Conservation (phyloP, 1,284 basidiomycete species). For the Rhodotorula sp. region DNA sequence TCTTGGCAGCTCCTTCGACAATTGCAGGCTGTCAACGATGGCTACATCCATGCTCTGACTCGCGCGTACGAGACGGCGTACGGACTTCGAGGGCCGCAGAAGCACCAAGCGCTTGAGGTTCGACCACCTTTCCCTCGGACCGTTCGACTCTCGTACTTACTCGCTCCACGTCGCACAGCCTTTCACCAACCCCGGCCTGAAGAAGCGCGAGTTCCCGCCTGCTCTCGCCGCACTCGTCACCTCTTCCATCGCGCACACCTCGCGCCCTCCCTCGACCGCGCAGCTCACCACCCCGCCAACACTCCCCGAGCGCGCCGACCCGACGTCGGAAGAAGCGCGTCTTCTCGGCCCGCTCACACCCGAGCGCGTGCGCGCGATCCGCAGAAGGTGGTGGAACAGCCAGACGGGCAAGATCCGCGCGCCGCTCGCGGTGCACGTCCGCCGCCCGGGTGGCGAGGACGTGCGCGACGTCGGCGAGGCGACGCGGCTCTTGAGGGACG, state of each 20-base stretch:
- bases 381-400: conserved; percentile 64
- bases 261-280: conserved; percentile 54
- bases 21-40: conserved; percentile 62
- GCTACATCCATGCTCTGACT: conserved; percentile 60
- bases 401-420: conserved; percentile 59
- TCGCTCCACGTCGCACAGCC: conserved; percentile 52
- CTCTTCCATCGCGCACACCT: conserved; percentile 57
- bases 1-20: conserved; percentile 59
- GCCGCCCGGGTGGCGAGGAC: background rate
- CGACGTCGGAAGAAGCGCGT: conserved; percentile 61
- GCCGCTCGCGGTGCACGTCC: conserved; percentile 25
- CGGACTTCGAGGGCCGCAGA: conserved; percentile 65
- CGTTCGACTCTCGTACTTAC: background rate
- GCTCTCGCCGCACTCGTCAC: conserved; percentile 65
- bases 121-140: background rate
- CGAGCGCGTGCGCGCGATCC: conserved; percentile 69
- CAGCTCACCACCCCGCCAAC: conserved; percentile 59
- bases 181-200: conserved; percentile 33
- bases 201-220: conserved; percentile 17
- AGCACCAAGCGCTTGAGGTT: conserved; percentile 25
- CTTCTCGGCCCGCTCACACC: conserved; percentile 67
- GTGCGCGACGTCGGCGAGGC: background rate
- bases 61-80: conserved; percentile 73
- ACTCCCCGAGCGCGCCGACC: conserved; percentile 62
- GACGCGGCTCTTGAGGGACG: background rate